Base-by-base conservation (phyloP, 179 eudicot species). In the Spergularia azorica region DNA sequence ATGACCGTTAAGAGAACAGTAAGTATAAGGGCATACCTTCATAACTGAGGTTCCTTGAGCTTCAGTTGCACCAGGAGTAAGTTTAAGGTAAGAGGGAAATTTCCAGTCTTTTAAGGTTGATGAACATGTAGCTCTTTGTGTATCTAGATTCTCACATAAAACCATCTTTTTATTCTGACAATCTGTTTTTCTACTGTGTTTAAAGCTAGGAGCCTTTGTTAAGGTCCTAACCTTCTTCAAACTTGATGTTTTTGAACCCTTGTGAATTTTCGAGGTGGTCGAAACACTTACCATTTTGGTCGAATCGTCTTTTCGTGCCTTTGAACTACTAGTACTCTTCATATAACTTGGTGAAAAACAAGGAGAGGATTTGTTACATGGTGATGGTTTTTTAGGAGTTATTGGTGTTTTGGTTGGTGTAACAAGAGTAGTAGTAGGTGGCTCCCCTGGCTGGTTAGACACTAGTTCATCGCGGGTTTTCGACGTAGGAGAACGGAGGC, bases 1-100 rank as follows among this genome's bases (percentile, higher is more conserved):
- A 84, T 92, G 94, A 63, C 97, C 98, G 71, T 92, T 94, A 51
- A 92, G 91, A 48, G 98, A 94, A 75, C 98, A 94, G 46, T 92
- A 89, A 3, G 82, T 89, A 70, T 94, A 94, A 7, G 91, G 89
- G 73, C 98, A 94, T 17, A 94, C 92, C 81, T 90, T 88, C 84
- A 84, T 72, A 13, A 71, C 82, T 20, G 97, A 94, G 13, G 83
- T 85, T 38, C 97, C 98, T 67, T 90, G 81, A 21, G 87, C 83
- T 80, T 93, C 92, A 54, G 88, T 88, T 26, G 86, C 90, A 11
- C 97, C 96, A 64, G 84, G 86, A 39, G 71, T 84, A 62, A 94
- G 92, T 5, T 71, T 50, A 54, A 94, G 92, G 75, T 81, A 86
- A 38, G 63, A 38, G 0, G 97, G 98, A 75, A 94, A 89, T 89